Evolutionary conservation across 2,329 filamentous ascomycete genomes (phyloP).

Genomic region (Aspergillus thermomutatus): DNA sequence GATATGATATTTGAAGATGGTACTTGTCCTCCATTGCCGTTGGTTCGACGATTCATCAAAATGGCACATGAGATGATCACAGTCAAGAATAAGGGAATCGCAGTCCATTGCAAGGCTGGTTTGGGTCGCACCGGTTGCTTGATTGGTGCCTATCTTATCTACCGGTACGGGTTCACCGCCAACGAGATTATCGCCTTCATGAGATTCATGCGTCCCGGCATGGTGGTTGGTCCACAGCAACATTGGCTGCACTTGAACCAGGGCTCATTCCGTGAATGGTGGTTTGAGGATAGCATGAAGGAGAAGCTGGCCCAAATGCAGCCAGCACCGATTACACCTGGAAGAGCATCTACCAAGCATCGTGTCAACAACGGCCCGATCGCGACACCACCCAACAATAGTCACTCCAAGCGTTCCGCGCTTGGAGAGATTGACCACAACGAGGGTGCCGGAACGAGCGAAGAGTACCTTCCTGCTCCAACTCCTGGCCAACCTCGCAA

Average conservation of each 20-base stretch:
- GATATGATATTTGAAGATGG: constrained; percentile 99
- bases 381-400: constrained; percentile 80
- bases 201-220: constrained; percentile 97
- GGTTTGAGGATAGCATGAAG: constrained; percentile 74
- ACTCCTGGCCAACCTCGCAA: constrained; percentile 96
- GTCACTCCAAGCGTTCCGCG: constrained; percentile 71
- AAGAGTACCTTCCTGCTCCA: constrained; percentile 90
- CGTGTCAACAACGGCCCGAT: constrained; percentile 65
- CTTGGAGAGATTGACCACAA: constrained; percentile 94
- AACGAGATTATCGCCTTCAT: constrained; percentile 98
- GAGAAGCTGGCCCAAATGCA: constrained; percentile 72
- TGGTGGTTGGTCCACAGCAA: constrained; percentile 98
- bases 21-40: constrained; percentile 82
- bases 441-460: constrained; percentile 50
- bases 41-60: constrained; percentile 93
- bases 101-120: constrained; percentile 97
- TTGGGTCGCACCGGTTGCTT: constrained; percentile 92
- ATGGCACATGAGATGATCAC: constrained; percentile 93
- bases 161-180: constrained; percentile 93
- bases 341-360: constrained; percentile 55
- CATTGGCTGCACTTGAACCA: constrained; percentile 99
- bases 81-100: constrained; percentile 85
- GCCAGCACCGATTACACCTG: constrained; percentile 55
- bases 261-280: constrained; percentile 97
- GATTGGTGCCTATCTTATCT: constrained; percentile 96